These are phyloP conservation scores for Margaritispora aquatica DNA, from an alignment of 495 filamentous ascomycete genomes.

Conservation along the genomic window DNA sequence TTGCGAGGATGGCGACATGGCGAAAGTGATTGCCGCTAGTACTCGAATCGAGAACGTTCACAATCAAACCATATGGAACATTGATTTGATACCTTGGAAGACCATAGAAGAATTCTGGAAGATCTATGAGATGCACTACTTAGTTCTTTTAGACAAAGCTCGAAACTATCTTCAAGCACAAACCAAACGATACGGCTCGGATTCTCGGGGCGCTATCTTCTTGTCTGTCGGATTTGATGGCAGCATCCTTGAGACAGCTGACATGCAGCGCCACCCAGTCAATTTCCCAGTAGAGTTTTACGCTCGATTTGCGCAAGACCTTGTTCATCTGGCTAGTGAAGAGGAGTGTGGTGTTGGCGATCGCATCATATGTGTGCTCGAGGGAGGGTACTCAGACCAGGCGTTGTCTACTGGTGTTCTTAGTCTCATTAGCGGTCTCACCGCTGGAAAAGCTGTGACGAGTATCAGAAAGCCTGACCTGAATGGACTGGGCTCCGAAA, in stretches of 20 bases:
- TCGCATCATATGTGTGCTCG: slow-evolving; percentile 83
- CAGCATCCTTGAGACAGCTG: slow-evolving; percentile 82
- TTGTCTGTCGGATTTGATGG: slow-evolving; percentile 95
- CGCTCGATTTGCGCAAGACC: slow-evolving; percentile 78
- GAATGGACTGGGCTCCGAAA: slow-evolving; percentile 41
- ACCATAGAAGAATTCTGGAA: slow-evolving; percentile 79
- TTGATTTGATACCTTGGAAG: slow-evolving; percentile 88
- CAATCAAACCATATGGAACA: slow-evolving; percentile 89
- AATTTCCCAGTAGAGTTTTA: slow-evolving; percentile 98
- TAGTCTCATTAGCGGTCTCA: slow-evolving; percentile 78
- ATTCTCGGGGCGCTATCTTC: slow-evolving; percentile 81
- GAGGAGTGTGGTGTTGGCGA: slow-evolving; percentile 72
- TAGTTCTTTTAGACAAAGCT: slow-evolving; percentile 69
- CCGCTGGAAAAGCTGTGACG: slow-evolving; percentile 39
- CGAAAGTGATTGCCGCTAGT: slow-evolving; percentile 87
- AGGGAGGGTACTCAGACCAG: slow-evolving; percentile 92
- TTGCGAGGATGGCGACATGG: slow-evolving; percentile 81
- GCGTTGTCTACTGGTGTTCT: slow-evolving; percentile 82
- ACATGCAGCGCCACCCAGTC: slow-evolving; percentile 91
- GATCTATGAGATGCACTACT: slow-evolving; percentile 73
- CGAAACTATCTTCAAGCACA: slow-evolving; percentile 66
- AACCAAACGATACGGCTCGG: slow-evolving; percentile 50
- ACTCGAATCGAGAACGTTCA: slow-evolving; percentile 89
- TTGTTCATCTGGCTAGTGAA: slow-evolving; percentile 76
- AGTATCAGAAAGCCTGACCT: slow-evolving; percentile 34